Evolutionary conservation across 1,139 yeast genomes (phyloP).

Genomic region (Saccharomycopsis crataegensis): DNA sequence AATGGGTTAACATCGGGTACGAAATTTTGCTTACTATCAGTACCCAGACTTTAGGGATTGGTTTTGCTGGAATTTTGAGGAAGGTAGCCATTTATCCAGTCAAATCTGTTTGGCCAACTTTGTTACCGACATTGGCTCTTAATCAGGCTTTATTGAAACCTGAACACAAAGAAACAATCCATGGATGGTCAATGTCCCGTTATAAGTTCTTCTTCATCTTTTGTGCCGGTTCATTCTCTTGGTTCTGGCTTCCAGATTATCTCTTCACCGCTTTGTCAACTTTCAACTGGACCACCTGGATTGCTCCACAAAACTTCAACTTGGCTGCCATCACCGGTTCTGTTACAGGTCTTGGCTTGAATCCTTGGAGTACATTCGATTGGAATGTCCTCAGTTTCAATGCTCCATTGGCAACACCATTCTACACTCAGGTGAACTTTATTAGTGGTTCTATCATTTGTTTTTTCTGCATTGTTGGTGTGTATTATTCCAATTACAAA

Average conservation of each 20-base stretch:
- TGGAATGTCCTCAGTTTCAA: slow-evolving; percentile 37
- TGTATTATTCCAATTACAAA: slow-evolving; percentile 44
- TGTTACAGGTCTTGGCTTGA: slow-evolving; percentile 44
- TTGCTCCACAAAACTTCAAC: slow-evolving; percentile 44
- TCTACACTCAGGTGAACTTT: slow-evolving; percentile 37
- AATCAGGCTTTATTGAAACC: slow-evolving; percentile 42
- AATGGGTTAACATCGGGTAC: slow-evolving; percentile 44
- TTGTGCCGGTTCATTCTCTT: slow-evolving; percentile 33
- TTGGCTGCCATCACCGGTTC: slow-evolving; percentile 51
- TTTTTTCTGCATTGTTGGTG: slow-evolving; percentile 35
- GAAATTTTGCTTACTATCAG: slow-evolving; percentile 44
- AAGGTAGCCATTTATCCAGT: slow-evolving; percentile 51
- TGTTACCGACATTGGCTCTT: slow-evolving; percentile 47
- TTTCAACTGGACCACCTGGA: slow-evolving; percentile 64
- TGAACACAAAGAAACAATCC: slow-evolving; percentile 36
- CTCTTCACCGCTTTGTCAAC: slow-evolving; percentile 42
- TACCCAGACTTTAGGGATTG: slow-evolving; percentile 55
- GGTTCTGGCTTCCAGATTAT: slow-evolving; percentile 52
- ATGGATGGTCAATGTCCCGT: slow-evolving; percentile 47
- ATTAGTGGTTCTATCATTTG: slow-evolving; percentile 39
- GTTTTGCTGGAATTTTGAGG: slow-evolving; percentile 55
- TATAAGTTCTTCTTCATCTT: slow-evolving; percentile 38
- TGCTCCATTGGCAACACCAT: slow-evolving; percentile 36
- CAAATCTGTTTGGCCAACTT: slow-evolving; percentile 50
- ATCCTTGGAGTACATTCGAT: slow-evolving; percentile 46